Evolutionary conservation across 2,329 filamentous ascomycete genomes (phyloP), one percentile per base, ranked within the genome.

Genomic region (Aspergillus tanneri): DNA sequence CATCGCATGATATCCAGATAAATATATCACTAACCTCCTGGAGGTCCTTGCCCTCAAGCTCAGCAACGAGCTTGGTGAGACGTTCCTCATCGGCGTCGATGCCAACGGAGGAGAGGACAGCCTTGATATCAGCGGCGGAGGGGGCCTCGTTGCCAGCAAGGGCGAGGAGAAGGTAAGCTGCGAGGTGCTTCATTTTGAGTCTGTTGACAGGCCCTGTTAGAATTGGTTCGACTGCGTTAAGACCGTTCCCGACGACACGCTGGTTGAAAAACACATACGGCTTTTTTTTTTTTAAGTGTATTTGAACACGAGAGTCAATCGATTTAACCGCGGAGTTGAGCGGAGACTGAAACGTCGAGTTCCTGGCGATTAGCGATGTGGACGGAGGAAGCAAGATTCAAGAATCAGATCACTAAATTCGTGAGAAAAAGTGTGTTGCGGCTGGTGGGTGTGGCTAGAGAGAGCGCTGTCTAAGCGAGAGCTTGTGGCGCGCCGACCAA

Each of bases 281-380:
- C 53, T 49, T 50, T 53, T 53, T 60, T 60, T 55, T 50, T 53
- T 53, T 60, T 60, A 54, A 56, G 37, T 53, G 56, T 61, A 53
- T 61, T 55, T 62, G 75, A 78, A 78, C 75, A 73, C 62, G 76
- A 78, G 76, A 77, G 73, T 90, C 92, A 97, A 97, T 97, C 92
- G 85, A 87, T 95, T 97, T 95, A 96, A 96, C 92, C 92, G 90
- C 88, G 25, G 76, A 68, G 75, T 85, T 88, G 85, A 82, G 87
- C 91, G 92, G 92, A 96, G 92, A 97, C 92, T 96, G 92, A 95
- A 83, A 86, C 90, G 90, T 93, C 89, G 82, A 89, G 90, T 95
- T 86, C 88, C 57, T 60, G 54, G 50, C 47, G 46, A 60, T 68
- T 66, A 59, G 58, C 59, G 61, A 62, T 49, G 57, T 55, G 49